Evolutionary conservation across 345 rosid species (phyloP).

Genomic region (Aquilaria malaccensis): DNA sequence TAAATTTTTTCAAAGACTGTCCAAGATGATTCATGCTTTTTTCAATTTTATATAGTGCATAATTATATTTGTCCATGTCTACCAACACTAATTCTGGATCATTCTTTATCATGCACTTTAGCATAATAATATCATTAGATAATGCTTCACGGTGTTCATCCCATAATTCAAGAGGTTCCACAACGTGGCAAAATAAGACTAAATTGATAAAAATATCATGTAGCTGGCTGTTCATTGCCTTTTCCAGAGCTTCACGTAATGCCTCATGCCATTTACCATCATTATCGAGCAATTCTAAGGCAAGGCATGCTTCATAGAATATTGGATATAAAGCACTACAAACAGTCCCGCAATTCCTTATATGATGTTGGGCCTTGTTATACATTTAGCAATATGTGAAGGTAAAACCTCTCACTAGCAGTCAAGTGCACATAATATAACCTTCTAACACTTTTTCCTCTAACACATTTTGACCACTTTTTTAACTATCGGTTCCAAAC

Average conservation of each 20-base stretch:
- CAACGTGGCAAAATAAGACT: neutral
- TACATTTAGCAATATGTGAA: neutral
- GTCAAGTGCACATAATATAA: neutral
- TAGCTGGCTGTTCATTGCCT: neutral
- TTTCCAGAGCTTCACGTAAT: neutral
- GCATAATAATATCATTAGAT: neutral
- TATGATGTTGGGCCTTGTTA: neutral
- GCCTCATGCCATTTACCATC: neutral
- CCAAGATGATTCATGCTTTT: neutral
- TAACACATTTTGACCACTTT: neutral
- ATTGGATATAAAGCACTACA: neutral
- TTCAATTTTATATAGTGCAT: neutral
- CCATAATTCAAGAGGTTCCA: neutral
- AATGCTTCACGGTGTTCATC: neutral
- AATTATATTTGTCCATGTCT: neutral
- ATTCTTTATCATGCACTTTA: neutral
- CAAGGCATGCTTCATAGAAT: neutral
- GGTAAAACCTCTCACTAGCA: neutral
- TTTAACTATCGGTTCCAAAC: neutral
- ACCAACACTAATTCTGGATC: neutral
- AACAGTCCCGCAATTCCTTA: neutral
- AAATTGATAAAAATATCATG: neutral
- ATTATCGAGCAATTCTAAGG: neutral
- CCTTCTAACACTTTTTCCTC: neutral
- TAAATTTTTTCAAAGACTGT: neutral